Base-by-base conservation (phyloP, 441 rosid species). In the Viola pubescens region DNA sequence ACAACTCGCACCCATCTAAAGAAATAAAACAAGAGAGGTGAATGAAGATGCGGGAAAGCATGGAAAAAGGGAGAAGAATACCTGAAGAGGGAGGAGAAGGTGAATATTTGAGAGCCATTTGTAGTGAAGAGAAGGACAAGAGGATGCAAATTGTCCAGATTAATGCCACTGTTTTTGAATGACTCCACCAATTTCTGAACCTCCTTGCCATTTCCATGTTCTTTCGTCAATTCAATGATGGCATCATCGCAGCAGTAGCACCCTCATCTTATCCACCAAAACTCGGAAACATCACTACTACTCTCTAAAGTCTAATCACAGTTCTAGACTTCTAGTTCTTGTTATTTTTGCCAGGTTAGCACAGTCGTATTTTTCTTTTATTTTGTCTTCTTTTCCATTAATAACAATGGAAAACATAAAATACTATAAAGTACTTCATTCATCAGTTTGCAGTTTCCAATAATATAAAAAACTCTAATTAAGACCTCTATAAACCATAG, bases 61-160 rank as follows among this genome's bases (percentile, higher is more conserved):
- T 42, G 12, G 6, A 45, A 38, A 8, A 52, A 7, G 14, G 3
- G 40, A 4, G 48, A 52, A 34, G 12, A 4, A 16, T 70, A 80
- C 89, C 88, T 63, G 82, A 68, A 51, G 71, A 54, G 26, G 81
- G 19, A 13, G 80, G 38, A 8, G 77, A 52, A 0, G 77, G 48
- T 0, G 88, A 78, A 66, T 75, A 59, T 4, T 69, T 77, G 64
- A 75, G 70, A 68, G 81, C 85, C 82, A 82, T 59, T 37, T 60
- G 83, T 66, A 86, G 73, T 58, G 82, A 66, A 54, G 62, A 69
- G 85, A 70, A 76, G 71, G 77, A 84, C 37, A 82, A 42, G 68
- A 73, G 3, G 53, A 86, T 49, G 65, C 78, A 84, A 54, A 80
- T n/a, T 10, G 68, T 69, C 95, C 89, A 88, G 60, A 85, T 68